phyloP scores from a whole-genome alignment of 805 yeast species.

The Jamesozyma jinghongensis region DNA sequence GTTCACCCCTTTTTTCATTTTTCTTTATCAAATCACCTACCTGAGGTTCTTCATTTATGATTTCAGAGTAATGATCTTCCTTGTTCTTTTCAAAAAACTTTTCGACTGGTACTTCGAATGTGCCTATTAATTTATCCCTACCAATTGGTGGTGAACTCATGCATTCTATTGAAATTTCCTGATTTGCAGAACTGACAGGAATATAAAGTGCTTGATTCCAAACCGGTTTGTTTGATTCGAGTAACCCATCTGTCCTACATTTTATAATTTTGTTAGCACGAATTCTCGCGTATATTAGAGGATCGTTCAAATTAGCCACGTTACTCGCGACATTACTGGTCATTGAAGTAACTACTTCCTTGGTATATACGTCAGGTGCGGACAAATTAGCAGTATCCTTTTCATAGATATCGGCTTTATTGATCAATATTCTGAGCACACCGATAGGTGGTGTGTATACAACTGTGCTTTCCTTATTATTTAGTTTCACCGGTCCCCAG shows the following conservation, averaged over 20 bases:
- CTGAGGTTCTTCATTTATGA: constrained; percentile 45
- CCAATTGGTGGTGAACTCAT: constrained; percentile 72
- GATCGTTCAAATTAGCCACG: too few species aligned
- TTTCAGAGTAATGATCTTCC: constrained; percentile 52
- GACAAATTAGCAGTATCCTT: too few species aligned
- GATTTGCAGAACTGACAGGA: constrained; percentile 69
- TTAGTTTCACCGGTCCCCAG: constrained; percentile 76
- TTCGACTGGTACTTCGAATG: constrained; percentile 54
- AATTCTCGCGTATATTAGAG: constrained; percentile 38
- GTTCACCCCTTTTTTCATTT: constrained; percentile 68
- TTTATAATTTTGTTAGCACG: constrained; percentile 61
- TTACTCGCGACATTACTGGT: too few species aligned
- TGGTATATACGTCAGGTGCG: too few species aligned
- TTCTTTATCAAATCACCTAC: constrained; percentile 54
- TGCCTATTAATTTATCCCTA: constrained; percentile 75
- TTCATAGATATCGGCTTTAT: constrained; percentile 38
- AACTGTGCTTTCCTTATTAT: constrained; percentile 51
- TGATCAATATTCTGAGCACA: constrained; percentile 61
- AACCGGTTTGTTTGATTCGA: constrained; percentile 60
- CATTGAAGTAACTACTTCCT: too few species aligned
- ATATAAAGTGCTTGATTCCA: constrained; percentile 75
- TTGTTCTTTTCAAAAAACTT: constrained; percentile 51
- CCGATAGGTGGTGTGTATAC: constrained; percentile 88
- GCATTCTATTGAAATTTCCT: constrained; percentile 68
- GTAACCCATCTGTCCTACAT: constrained; percentile 61